A percentile compares a stretch with the other conserved stretches of the same genome.
These are phyloP conservation scores for Crucibulum laeve DNA, from an alignment of 768 basidiomycete species.

Conservation along the genomic window DNA sequence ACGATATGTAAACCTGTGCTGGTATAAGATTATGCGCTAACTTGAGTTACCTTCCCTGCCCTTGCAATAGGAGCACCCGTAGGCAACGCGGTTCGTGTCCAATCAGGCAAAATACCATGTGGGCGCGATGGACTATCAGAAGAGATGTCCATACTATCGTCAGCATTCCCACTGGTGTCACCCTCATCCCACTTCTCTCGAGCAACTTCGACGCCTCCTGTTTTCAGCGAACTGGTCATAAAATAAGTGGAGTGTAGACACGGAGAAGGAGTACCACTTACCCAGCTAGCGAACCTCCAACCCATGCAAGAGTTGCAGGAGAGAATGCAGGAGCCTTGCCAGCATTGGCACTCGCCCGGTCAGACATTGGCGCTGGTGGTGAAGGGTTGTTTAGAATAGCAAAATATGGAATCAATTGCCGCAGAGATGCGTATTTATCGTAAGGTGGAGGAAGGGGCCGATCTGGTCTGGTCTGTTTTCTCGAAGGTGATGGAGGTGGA, in stretches of 20 bases:
- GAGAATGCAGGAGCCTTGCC: conserved; percentile 88
- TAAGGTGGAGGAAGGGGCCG: conserved; percentile 44
- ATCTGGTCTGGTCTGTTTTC: conserved; percentile 30
- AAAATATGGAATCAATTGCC: conserved; percentile 67
- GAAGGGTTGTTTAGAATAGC: conserved; percentile 84
- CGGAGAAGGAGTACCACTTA: conserved; percentile 31
- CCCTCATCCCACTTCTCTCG: conserved; percentile 87
- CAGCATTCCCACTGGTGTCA: conserved; percentile 39
- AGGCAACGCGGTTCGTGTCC: conserved; percentile 67
- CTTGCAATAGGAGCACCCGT: conserved; percentile 62
- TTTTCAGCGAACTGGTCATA: conserved; percentile 68
- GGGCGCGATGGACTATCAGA: conserved; percentile 19
- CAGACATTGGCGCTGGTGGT: conserved; percentile 45
- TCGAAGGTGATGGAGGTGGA: conserved; percentile 20
- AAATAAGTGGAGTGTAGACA: conserved; percentile 3
- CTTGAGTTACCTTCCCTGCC: conserved; percentile 10
- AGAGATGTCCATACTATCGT: conserved; percentile 33
- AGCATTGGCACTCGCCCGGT: conserved; percentile 54
- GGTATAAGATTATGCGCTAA: too few species aligned
- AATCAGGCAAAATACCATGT: conserved; percentile 65
- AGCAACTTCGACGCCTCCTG: conserved; percentile 75
- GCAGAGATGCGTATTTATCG: conserved; percentile 73
- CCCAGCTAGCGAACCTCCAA: conserved; percentile 93
- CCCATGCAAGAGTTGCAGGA: conserved; percentile 81
- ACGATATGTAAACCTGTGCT: too few species aligned